Evolutionary conservation across 2,329 filamentous ascomycete species (phyloP).

Genomic region (Monilinia polystroma): DNA sequence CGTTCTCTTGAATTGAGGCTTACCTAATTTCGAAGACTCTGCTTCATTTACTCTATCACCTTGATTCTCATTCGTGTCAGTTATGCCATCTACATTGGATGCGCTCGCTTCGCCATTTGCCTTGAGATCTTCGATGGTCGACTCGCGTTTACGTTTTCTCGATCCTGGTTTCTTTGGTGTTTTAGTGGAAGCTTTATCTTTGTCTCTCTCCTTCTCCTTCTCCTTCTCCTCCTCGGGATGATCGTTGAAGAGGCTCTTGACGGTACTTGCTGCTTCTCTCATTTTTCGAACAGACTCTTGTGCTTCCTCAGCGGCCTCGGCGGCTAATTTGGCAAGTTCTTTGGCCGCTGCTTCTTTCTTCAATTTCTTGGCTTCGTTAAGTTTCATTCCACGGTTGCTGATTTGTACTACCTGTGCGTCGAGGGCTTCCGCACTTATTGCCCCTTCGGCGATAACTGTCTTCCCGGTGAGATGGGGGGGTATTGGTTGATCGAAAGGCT

Average conservation of each 20-base stretch:
- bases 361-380: conserved; percentile 77
- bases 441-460: conserved; percentile 56
- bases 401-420: conserved; percentile 61
- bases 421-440: conserved; percentile 52
- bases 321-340: conserved; percentile 59
- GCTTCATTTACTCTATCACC: conserved; percentile 21
- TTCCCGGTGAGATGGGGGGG: conserved; percentile 40
- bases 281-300: conserved; percentile 57
- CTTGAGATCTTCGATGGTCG: conserved; percentile 23
- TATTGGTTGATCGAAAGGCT: conserved; percentile 51
- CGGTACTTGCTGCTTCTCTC: conserved; percentile 48
- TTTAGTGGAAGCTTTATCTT: conserved; percentile 28
- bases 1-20: conserved; percentile 50
- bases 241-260: conserved; percentile 44
- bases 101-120: conserved; percentile 14
- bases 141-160: conserved; percentile 40
- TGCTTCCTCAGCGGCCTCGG: conserved; percentile 62
- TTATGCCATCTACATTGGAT: conserved; percentile 29
- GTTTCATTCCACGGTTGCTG: conserved; percentile 72
- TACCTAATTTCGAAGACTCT: conserved; percentile 31
- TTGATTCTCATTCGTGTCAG: conserved; percentile 28
- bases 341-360: conserved; percentile 74
- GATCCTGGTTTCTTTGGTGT: conserved; percentile 32
- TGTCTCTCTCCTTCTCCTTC: conserved; percentile 16
- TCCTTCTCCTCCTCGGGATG: conserved; percentile 26